Conservation (phyloP, 495 filamentous ascomycete genomes). For the Penicillium canariense region DNA sequence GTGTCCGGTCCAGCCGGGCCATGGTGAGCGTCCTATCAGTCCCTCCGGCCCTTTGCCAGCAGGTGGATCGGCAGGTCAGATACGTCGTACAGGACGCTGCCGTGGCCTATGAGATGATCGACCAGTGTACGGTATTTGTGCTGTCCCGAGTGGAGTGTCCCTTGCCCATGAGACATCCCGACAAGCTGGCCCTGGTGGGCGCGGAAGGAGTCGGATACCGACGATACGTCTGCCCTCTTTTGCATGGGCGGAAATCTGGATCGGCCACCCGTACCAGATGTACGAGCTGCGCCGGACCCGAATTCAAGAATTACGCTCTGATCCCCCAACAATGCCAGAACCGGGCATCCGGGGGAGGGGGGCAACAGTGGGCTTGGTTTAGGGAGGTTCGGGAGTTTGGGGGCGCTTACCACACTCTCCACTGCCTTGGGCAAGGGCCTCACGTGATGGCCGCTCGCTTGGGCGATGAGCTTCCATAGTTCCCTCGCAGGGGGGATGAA, state of each 20-base stretch:
- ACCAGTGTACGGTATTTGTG: too few species aligned
- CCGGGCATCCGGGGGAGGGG: neutral
- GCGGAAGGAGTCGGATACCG: constrained; percentile 30
- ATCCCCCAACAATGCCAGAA: constrained; percentile 1
- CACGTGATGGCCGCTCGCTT: neutral
- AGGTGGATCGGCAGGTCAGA: constrained; percentile 17
- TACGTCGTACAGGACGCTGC: constrained; percentile 25
- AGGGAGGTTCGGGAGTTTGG: neutral
- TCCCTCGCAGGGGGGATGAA: too few species aligned
- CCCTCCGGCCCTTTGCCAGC: neutral
- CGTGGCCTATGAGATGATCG: constrained; percentile 26
- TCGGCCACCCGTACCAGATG: neutral
- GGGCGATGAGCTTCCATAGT: too few species aligned
- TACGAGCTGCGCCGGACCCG: neutral
- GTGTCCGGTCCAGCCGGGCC: constrained; percentile 28
- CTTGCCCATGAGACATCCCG: too few species aligned
- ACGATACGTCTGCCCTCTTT: neutral
- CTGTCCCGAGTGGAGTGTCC: too few species aligned
- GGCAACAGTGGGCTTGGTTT: neutral
- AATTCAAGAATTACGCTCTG: constrained; percentile 3
- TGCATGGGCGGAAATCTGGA: constrained; percentile 4
- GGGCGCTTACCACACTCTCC: too few species aligned
- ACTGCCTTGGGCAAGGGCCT: neutral
- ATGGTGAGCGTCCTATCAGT: constrained; percentile 14
- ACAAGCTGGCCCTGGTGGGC: too few species aligned